These are phyloP conservation scores for Hirsutella rhossiliensis DNA, from an alignment of 2,329 filamentous ascomycete genomes.

Conservation along the genomic window DNA sequence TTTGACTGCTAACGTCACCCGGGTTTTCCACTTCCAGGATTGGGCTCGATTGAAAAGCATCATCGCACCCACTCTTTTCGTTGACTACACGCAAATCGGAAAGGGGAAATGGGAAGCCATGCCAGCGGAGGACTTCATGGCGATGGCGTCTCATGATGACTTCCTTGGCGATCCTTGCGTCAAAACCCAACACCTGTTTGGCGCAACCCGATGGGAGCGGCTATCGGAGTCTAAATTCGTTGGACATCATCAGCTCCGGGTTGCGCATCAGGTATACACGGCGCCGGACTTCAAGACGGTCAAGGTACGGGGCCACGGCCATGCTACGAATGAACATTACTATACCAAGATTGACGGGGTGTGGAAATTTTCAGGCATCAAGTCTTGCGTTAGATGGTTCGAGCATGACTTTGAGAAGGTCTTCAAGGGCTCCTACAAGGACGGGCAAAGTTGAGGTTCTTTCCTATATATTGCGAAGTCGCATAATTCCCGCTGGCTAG, in stretches of 20 bases:
- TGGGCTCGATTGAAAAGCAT: not conserved
- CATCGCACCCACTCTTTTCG: not conserved
- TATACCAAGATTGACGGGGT: conserved; percentile 45
- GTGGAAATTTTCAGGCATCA: conserved; percentile 49
- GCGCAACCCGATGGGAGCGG: conserved; percentile 45
- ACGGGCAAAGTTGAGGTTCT: too few species aligned
- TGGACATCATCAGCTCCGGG: conserved; percentile 48
- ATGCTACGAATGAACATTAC: conserved; percentile 45
- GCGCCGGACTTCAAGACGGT: conserved; percentile 35
- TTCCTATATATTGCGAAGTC: too few species aligned
- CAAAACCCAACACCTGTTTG: conserved; percentile 54
- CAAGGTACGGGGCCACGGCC: conserved; percentile 41
- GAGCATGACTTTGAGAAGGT: conserved; percentile 46
- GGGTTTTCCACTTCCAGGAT: not conserved
- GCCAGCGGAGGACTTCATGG: conserved; percentile 47
- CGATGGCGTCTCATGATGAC: conserved; percentile 41
- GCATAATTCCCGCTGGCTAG: too few species aligned
- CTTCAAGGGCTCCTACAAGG: conserved; percentile 20
- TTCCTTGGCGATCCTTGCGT: conserved; percentile 50
- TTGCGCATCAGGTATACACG: conserved; percentile 49
- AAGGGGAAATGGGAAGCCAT: conserved; percentile 39
- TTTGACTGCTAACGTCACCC: too few species aligned
- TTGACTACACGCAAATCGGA: not conserved
- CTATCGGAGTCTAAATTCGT: conserved; percentile 44
- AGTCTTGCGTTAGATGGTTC: conserved; percentile 41